A percentile compares a stretch with the other conserved stretches of the same genome.
phyloP scores from a whole-genome alignment of 2,329 filamentous ascomycete species.

The Tolypocladium endophyticum region DNA sequence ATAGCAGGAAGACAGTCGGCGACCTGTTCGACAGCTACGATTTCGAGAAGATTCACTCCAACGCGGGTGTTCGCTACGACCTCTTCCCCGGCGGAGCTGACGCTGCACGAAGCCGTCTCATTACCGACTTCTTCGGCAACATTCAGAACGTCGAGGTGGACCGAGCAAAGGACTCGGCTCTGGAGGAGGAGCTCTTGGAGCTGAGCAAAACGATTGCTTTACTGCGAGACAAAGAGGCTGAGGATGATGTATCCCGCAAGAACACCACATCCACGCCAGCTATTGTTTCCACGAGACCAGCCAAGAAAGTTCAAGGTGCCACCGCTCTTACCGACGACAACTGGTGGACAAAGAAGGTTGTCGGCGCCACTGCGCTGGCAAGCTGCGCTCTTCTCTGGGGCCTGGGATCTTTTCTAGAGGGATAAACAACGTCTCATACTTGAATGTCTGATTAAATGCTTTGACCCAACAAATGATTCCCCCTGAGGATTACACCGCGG shows the following conservation, averaged over 20 bases:
- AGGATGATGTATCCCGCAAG: conserved; percentile 24
- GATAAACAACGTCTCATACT: neutral
- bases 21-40: conserved; percentile 96
- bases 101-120: conserved; percentile 64
- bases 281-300: conserved; percentile 15
- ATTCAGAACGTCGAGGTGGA: conserved; percentile 95
- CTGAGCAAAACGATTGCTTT: conserved; percentile 58
- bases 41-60: conserved; percentile 84
- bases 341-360: conserved; percentile 56
- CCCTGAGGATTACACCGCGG: too few species aligned
- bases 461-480: neutral
- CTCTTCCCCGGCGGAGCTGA: conserved; percentile 80
- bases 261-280: conserved; percentile 16
- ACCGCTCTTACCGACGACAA: conserved; percentile 55
- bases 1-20: conserved; percentile 79
- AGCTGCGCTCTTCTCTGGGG: conserved; percentile 52
- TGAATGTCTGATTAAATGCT: too few species aligned
- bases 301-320: conserved; percentile 24
- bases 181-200: conserved; percentile 66
- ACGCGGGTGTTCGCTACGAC: conserved; percentile 88
- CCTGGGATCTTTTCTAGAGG: conserved; percentile 41
- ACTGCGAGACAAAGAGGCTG: conserved; percentile 37
- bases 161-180: conserved; percentile 42
- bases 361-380: conserved; percentile 51
- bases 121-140: conserved; percentile 98